Conservation (phyloP, 352 stramenopile species). For the Phytophthora citricola region DNA sequence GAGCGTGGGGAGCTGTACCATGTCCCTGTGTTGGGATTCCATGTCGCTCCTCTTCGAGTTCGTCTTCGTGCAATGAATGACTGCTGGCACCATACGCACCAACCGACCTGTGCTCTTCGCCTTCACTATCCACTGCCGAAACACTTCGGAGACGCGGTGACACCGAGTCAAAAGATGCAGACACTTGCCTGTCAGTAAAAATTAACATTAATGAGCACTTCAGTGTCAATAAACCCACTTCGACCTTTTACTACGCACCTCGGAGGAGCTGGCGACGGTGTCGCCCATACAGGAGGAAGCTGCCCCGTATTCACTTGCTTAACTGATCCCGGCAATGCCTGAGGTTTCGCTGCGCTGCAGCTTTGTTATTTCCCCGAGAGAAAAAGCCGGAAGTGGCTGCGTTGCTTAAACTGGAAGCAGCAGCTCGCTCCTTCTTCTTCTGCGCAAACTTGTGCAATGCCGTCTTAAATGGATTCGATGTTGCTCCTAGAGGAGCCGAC, state of each 20-base stretch:
- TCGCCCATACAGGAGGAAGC: conserved; percentile 81
- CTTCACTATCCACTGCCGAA: conserved; percentile 33
- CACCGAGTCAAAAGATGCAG: conserved; percentile 30
- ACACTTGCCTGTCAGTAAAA: conserved; percentile 41
- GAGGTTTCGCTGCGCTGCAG: conserved; percentile 45
- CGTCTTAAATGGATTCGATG: conserved; percentile 78
- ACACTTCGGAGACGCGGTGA: conserved; percentile 28
- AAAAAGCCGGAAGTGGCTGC: conserved; percentile 75
- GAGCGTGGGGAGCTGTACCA: conserved; percentile 11
- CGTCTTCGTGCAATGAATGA: conserved; percentile 34
- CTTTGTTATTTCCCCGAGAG: conserved; percentile 46
- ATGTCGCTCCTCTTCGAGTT: conserved; percentile 27
- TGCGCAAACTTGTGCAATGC: conserved; percentile 84
- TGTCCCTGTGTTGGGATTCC: conserved; percentile 2
- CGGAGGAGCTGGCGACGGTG: conserved; percentile 56
- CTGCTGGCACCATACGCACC: conserved; percentile 21
- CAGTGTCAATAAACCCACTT: background rate
- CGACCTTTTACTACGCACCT: conserved; percentile 30
- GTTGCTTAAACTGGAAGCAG: conserved; percentile 35
- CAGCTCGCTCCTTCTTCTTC: conserved; percentile 73
- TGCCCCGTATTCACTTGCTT: conserved; percentile 79
- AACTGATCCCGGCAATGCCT: conserved; percentile 70
- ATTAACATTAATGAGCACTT: conserved; percentile 3
- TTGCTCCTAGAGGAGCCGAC: conserved; percentile 33
- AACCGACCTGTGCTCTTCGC: conserved; percentile 37